Percentiles rank a stretch among this genome's conserved stretches.
These are phyloP conservation scores for Nitzschia sp. DNA, from an alignment of 108 stramenopile genomes.

Conservation along the genomic window DNA sequence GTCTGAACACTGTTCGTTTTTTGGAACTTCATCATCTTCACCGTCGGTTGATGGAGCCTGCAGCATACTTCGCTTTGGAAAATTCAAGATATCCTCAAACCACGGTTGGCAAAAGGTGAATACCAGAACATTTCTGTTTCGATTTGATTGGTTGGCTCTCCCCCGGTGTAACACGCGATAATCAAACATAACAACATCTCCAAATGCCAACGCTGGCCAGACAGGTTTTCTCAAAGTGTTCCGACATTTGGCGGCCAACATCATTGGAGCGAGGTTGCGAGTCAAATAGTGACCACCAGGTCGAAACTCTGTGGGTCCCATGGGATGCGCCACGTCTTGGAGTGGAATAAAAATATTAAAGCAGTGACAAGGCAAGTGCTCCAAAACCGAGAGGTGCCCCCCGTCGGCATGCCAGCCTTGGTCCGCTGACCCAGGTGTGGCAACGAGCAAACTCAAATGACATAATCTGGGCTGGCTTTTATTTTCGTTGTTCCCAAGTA, in stretches of 20 bases:
- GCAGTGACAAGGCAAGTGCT: constrained; percentile 59
- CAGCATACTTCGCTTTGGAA: constrained; percentile 50
- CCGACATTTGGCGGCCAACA: constrained; percentile 62
- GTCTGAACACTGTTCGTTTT: no score
- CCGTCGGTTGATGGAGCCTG: not conserved
- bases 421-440: constrained; percentile 56
- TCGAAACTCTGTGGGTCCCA: constrained; percentile 76
- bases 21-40: no score
- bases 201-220: constrained; percentile 39
- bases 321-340: constrained; percentile 36
- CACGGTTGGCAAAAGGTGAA: constrained; percentile 62
- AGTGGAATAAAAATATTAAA: constrained; percentile 78
- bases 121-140: constrained; percentile 58
- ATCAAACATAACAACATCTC: constrained; percentile 73
- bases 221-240: constrained; percentile 50
- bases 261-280: constrained; percentile 59
- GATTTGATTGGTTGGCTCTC: constrained; percentile 47
- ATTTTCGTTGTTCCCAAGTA: constrained; percentile 1
- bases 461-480: constrained; percentile 5
- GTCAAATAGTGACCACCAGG: constrained; percentile 73
- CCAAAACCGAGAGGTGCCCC: constrained; percentile 49
- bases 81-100: constrained; percentile 79
- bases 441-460: constrained; percentile 59
- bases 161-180: constrained; percentile 80
- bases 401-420: constrained; percentile 84